phyloP scores from a whole-genome alignment of 495 filamentous ascomycete genomes.

The Schizothecium vesticola region DNA sequence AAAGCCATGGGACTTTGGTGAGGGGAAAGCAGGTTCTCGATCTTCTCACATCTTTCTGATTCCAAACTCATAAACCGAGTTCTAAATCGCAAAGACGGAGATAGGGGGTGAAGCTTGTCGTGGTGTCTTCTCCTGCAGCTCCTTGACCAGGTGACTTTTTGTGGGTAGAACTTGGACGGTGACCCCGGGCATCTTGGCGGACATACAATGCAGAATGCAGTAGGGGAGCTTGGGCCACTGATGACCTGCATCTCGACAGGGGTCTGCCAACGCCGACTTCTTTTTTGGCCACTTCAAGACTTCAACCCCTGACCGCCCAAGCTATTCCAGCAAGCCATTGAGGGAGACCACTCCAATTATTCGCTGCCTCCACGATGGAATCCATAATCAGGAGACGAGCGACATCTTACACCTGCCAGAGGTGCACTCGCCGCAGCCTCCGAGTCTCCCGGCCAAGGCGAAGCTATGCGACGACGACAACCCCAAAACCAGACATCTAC shows the following conservation, averaged over 20 bases:
- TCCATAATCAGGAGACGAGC: slow-evolving; percentile 16
- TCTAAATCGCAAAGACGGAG: background rate
- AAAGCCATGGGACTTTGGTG: background rate
- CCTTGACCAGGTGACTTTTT: background rate
- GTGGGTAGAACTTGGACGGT: background rate
- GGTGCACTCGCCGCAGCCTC: slow-evolving; percentile 36
- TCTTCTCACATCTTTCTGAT: background rate
- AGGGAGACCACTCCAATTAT: background rate
- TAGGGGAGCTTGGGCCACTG: slow-evolving; percentile 9
- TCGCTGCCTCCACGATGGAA: slow-evolving; percentile 18
- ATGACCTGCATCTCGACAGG: slow-evolving; percentile 1
- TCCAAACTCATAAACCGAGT: background rate
- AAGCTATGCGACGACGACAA: background rate
- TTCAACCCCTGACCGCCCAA: background rate
- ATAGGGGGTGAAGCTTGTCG: background rate
- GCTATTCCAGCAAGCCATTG: background rate
- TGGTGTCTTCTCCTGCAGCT: background rate
- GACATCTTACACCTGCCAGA: slow-evolving; percentile 37
- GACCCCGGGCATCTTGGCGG: too few species aligned
- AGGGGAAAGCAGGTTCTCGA: background rate
- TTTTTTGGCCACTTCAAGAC: background rate
- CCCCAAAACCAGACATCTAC: slow-evolving; percentile 55
- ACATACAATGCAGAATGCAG: background rate
- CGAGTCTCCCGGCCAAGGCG: slow-evolving; percentile 14
- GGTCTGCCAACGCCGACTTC: background rate